Evolutionary conservation across 129 eudicot genomes (phyloP).

Genomic region (Chrysanthemum seticuspe): DNA sequence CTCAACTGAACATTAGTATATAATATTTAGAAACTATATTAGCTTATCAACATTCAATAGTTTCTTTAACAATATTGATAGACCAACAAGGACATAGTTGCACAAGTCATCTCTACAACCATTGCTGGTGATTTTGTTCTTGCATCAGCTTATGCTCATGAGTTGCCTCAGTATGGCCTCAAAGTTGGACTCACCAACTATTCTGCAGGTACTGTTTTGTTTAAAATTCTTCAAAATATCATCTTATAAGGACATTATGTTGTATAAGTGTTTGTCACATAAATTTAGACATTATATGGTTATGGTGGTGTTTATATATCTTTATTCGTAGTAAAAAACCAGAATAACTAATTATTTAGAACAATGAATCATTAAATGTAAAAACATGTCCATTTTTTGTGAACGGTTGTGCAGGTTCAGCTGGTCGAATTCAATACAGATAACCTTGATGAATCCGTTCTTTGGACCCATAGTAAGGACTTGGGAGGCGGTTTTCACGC

Average conservation of each 20-base stretch:
- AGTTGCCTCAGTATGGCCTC: constrained; percentile 42
- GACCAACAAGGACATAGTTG: constrained; percentile 72
- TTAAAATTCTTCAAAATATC: no score
- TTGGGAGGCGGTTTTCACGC: constrained; percentile 73
- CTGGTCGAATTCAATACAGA: constrained; percentile 63
- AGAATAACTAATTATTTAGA: not conserved
- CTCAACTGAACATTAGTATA: no score
- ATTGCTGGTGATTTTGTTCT: constrained; percentile 75
- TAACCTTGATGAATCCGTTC: constrained; percentile 66
- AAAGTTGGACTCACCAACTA: no score
- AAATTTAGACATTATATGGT: not conserved
- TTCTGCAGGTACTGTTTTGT: no score
- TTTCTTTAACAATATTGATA: constrained; percentile 32
- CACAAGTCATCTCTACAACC: constrained; percentile 65
- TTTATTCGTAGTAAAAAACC: not conserved
- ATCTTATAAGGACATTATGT: no score
- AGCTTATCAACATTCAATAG: not conserved
- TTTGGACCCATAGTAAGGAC: constrained; percentile 86
- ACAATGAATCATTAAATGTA: not conserved
- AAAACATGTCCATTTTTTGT: not conserved
- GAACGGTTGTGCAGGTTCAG: constrained; percentile 53
- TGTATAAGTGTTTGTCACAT: no score
- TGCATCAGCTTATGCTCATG: constrained; percentile 72
- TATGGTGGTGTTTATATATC: not conserved
- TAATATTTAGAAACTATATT: not conserved